Conservation (phyloP, 306 rosid genomes). For the Malus orientalis region DNA sequence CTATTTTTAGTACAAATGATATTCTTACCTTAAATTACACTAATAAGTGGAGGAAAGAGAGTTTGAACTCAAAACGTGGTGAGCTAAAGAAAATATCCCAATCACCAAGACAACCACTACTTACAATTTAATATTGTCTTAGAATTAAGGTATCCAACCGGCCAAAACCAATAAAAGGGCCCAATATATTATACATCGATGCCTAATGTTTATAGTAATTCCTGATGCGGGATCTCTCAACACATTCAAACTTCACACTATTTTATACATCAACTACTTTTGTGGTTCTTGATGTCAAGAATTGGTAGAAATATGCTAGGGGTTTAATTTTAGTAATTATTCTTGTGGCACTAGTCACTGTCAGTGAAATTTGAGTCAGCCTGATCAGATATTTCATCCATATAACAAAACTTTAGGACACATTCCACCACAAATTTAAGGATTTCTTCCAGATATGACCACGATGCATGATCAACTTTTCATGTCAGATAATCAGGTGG, state of each 20-base stretch:
- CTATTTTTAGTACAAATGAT: no score
- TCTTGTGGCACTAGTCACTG: background rate
- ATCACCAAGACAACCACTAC: background rate
- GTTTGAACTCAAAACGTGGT: background rate
- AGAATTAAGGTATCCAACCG: background rate
- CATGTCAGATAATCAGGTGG: background rate
- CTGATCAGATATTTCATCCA: slow-evolving; percentile 12
- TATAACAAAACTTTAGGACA: background rate
- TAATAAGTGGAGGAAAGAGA: no score
- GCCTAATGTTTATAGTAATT: background rate
- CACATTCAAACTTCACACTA: background rate
- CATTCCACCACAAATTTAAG: background rate
- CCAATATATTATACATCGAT: background rate
- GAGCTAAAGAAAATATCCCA: background rate
- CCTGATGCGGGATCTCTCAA: background rate
- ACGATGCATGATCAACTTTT: background rate
- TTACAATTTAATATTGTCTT: background rate
- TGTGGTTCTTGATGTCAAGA: background rate
- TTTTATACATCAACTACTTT: background rate
- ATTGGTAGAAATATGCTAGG: background rate
- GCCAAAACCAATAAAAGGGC: background rate
- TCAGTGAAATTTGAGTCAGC: background rate
- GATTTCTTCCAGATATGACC: background rate
- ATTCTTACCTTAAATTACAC: no score
- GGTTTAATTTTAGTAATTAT: background rate